Conservation (phyloP, 2,329 filamentous ascomycete genomes). For the Sporothrix phasma region DNA sequence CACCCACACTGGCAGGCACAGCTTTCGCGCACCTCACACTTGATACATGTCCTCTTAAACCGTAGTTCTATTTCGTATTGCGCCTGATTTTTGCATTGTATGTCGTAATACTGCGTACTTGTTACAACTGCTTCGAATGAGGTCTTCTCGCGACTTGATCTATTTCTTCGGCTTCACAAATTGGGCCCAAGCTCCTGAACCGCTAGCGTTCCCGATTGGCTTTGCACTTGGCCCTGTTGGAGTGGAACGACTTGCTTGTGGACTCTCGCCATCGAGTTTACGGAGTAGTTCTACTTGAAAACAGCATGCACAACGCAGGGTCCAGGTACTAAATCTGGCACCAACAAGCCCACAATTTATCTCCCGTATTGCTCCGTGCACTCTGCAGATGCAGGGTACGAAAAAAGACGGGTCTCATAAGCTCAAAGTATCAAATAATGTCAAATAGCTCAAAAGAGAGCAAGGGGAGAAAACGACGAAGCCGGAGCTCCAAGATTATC, state of each 20-base stretch:
- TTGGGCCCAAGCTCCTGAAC: neutral
- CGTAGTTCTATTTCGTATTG: neutral
- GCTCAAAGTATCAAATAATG: neutral
- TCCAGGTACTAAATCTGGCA: neutral
- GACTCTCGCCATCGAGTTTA: neutral
- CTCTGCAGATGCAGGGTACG: neutral
- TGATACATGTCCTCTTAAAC: neutral
- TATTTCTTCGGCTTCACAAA: neutral
- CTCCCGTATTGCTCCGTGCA: slow-evolving; percentile 2
- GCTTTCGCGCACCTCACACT: neutral
- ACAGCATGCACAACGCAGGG: neutral
- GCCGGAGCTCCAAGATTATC: neutral
- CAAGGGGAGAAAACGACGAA: neutral
- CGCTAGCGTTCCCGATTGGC: neutral
- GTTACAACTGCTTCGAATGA: too few species aligned
- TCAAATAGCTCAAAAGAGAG: neutral
- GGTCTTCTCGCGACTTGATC: neutral
- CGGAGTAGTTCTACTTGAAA: too few species aligned
- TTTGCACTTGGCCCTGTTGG: neutral
- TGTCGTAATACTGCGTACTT: too few species aligned
- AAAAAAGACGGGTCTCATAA: neutral
- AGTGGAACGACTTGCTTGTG: neutral
- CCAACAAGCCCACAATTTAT: neutral
- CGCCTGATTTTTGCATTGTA: neutral
- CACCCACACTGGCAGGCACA: neutral